Evolutionary conservation across 1,139 yeast genomes (phyloP).

Genomic region (Yamadazyma diddensiae): DNA sequence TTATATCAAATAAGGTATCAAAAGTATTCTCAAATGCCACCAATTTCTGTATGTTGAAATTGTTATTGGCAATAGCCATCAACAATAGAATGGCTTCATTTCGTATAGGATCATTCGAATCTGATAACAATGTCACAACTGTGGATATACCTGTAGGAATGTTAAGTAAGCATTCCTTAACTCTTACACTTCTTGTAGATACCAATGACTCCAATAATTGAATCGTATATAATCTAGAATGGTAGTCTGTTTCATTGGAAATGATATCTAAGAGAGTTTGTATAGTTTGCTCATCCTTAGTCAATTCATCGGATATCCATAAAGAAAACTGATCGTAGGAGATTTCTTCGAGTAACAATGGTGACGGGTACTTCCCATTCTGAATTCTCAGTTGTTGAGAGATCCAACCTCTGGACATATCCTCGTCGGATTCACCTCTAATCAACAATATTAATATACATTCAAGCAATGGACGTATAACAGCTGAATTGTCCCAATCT

Average conservation of each 20-base stretch:
- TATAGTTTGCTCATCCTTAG: constrained; percentile 63
- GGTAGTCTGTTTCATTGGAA: constrained; percentile 60
- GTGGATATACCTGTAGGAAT: constrained; percentile 81
- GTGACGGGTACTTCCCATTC: constrained; percentile 82
- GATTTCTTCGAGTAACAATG: constrained; percentile 54
- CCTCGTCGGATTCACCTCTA: constrained; percentile 58
- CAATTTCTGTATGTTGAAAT: constrained; percentile 83
- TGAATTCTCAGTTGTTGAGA: constrained; percentile 74
- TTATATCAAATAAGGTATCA: constrained; percentile 72
- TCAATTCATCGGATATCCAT: constrained; percentile 94
- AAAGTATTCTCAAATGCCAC: constrained; percentile 95
- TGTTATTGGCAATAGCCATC: constrained; percentile 77
- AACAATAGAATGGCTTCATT: constrained; percentile 84
- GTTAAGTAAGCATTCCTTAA: constrained; percentile 70
- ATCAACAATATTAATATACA: constrained; percentile 79
- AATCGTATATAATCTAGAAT: constrained; percentile 72
- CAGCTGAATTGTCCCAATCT: constrained; percentile 66
- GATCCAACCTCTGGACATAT: constrained; percentile 64
- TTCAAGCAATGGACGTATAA: constrained; percentile 82
- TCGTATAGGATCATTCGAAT: constrained; percentile 81
- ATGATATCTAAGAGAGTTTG: constrained; percentile 54
- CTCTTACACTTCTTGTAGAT: constrained; percentile 68
- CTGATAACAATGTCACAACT: constrained; percentile 66
- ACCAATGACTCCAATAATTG: constrained; percentile 84
- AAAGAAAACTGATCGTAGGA: constrained; percentile 80